Base-by-base conservation (phyloP, 176 grass and related monocot species). In the Triticum monococcum region DNA sequence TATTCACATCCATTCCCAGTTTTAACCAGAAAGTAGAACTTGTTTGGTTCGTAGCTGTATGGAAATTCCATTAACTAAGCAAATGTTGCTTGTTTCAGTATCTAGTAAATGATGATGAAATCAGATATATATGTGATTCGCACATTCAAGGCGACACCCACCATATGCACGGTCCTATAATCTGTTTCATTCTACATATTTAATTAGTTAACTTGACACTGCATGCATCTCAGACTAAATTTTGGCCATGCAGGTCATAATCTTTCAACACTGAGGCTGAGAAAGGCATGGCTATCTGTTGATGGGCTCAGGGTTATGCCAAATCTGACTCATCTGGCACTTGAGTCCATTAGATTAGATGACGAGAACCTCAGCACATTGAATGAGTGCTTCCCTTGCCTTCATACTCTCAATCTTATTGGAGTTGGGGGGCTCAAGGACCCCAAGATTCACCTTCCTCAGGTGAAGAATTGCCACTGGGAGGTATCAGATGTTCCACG, bases 381-480 rank as follows among this genome's bases (percentile, higher is more conserved):
- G 85, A 98, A 95, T 52, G 88, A 87, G 41, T 98, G 89, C 79
- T 98, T 95, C 48, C 88, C 93, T 76, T 86, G 89, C 87, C 96
- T 95, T 72, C 80, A 94, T 64, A 81, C 85, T 62, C 91, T 94
- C 77, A 84, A 90, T 61, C 88, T 98, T 88, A 92, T 92, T 33
- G 86, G 76, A 61, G 96, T 98, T 2, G 91, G 91, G 31, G 91
- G 91, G 10, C 90, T 95, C 43, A 95, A 89, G 85, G 61, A 89
- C 25, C 93, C 93, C 22, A 91, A 90, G 30, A 81, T 92, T 85
- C 26, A 64, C 64, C 89, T 98, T 87, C 87, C 59, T 83, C 91
- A 95, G 41, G 81, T 93, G 14, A 95, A 86, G 76, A 73, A 64
- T 50, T 98, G 84, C 74, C 43, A 20, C 33, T 95, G 93, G 88